Percentiles rank a stretch among this genome's conserved stretches.
These are phyloP conservation scores for Phycomyces nitens DNA, from an alignment of 192 early-diverging fungal genomes.

Conservation along the genomic window DNA sequence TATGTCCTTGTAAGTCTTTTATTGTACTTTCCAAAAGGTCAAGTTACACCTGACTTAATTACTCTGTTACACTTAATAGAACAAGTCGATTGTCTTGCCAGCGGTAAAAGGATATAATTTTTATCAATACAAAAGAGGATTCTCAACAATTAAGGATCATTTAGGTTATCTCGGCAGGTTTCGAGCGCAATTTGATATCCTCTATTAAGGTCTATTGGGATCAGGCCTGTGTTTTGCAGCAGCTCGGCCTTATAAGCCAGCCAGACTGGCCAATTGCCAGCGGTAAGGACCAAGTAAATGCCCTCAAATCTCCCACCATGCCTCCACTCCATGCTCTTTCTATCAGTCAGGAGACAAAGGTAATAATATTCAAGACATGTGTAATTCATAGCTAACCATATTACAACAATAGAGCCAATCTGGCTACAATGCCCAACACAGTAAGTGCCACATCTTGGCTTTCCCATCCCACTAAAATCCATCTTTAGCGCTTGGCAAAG, in stretches of 20 bases:
- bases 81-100: constrained; percentile 7
- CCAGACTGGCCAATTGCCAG: constrained; percentile 15
- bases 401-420: too few relatives aligned
- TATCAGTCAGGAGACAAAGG: not conserved
- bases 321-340: not conserved
- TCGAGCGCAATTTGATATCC: constrained; percentile 22
- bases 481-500: constrained; percentile 18
- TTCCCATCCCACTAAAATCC: too few relatives aligned
- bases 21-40: too few relatives aligned
- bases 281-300: constrained; percentile 27
- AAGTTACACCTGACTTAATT: constrained; percentile 1
- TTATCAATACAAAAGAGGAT: not conserved
- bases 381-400: too few relatives aligned
- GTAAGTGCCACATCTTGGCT: not conserved
- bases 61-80: not conserved
- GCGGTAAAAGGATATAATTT: not conserved
- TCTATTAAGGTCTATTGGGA: constrained; percentile 31
- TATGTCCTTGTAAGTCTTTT: constrained; percentile 18
- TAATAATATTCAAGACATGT: constrained; percentile 1
- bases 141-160: too few relatives aligned
- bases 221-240: constrained; percentile 35
- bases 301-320: constrained; percentile 4
- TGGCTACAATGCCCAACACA: not conserved
- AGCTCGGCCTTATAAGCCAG: constrained; percentile 22
- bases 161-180: constrained; percentile 30